These are phyloP conservation scores for Elaeis guineensis DNA, from an alignment of 176 grass and related monocot species.

Conservation along the genomic window DNA sequence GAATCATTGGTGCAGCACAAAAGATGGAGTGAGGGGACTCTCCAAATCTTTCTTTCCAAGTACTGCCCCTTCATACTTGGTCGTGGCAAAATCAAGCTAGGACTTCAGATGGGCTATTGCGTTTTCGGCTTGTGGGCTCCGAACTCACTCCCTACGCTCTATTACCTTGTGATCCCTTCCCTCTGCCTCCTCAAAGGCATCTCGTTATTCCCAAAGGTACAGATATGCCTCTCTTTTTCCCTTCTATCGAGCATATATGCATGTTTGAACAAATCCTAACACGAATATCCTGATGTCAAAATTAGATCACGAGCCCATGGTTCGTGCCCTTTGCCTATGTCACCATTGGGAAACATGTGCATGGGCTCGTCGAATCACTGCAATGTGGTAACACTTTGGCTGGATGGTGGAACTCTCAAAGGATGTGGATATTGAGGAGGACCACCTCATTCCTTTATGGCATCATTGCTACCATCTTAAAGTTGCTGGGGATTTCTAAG, in stretches of 20 bases:
- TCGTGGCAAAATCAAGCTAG: conserved; percentile 40
- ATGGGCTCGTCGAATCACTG: conserved; percentile 40
- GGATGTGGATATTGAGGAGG: conserved; percentile 59
- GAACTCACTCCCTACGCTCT: conserved; percentile 48
- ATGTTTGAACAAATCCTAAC: too few relatives aligned
- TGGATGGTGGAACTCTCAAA: conserved; percentile 73
- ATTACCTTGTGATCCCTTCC: conserved; percentile 55
- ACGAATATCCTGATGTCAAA: not conserved
- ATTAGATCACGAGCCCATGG: conserved; percentile 46
- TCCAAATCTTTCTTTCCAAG: conserved; percentile 50
- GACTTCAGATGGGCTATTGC: conserved; percentile 54
- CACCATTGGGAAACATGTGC: conserved; percentile 22
- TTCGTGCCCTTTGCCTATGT: conserved; percentile 52
- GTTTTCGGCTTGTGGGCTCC: conserved; percentile 48
- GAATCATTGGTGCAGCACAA: conserved; percentile 68
- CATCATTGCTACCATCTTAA: conserved; percentile 28
- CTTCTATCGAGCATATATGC: too few relatives aligned
- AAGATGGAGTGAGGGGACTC: conserved; percentile 68
- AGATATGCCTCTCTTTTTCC: not conserved
- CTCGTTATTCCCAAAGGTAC: conserved; percentile 57
- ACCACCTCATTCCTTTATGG: conserved; percentile 52
- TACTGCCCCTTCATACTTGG: conserved; percentile 45
- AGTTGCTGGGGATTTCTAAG: conserved; percentile 37
- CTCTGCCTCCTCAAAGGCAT: conserved; percentile 57
- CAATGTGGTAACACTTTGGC: conserved; percentile 32